Base-by-base conservation (phyloP, 495 filamentous ascomycete genomes). In the Penicillium mononematosum region DNA sequence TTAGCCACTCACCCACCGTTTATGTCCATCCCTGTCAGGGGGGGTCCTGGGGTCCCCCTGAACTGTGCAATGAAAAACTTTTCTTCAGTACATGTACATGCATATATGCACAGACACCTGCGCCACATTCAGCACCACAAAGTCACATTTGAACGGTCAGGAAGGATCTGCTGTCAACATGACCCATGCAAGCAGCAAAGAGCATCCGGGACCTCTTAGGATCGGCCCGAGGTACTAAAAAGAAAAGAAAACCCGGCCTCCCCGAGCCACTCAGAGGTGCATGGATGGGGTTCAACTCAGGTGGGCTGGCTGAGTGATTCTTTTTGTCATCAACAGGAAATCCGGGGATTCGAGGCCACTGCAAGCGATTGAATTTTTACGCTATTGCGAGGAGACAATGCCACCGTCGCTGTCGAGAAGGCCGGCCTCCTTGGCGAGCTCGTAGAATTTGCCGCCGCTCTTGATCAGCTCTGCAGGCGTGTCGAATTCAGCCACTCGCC, bases 401-500 rank as follows among this genome's bases (percentile, higher is more conserved):
- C 58, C 68, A 41, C 71, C 71, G 38, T 80, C 75, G 58, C 68
- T 70, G 36, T 83, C 79, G n/a, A 84, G 70, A 55, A 84, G 64
- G 47, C 77, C 79, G 4, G 81, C 74, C 64, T 84, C 81, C 56
- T 79, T 80, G 52, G 82, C 81, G 14, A 84, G 77, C 42, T 83
- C 75, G 64, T 81, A 83, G 61, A 84, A 84, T 46, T 77, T 72
- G 17, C 81, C 81, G 50, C 74, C 69, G 45, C 61, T 67, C 63
- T 77, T 78, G 69, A 84, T 77, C 45, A 84, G 71, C 53, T 76
- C 76, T 16, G 76, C 72, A 12, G 80, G 82, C 32, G 82, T 84
- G 63, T 84, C 82, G 60, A 83, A 85, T 61, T 85, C 82, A 48
- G 70, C 81, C 39, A 85, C 78, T n/a, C 69, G 74, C 29, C 83